Base-by-base conservation (phyloP, 1,284 basidiomycete genomes). In the Boletus coffeatus region DNA sequence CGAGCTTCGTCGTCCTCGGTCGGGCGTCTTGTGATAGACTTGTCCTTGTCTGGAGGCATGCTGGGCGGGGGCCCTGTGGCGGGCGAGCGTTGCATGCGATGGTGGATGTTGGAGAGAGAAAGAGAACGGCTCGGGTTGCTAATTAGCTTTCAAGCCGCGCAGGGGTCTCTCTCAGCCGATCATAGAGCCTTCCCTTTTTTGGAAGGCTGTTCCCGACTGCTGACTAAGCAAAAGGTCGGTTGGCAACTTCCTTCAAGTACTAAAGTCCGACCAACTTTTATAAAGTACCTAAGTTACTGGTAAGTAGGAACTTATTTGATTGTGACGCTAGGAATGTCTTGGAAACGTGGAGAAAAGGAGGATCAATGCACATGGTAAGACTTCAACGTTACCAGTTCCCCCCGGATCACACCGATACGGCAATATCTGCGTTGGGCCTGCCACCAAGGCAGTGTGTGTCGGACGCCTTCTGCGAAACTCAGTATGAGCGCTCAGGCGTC, bases 21-120 rank as follows among this genome's bases (percentile, higher is more conserved):
- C n/a, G n/a, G n/a, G n/a, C n/a, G n/a, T n/a, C n/a, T n/a, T n/a
- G n/a, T n/a, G n/a, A n/a, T n/a, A n/a, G n/a, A 60, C 60, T 69
- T 73, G 61, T 75, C 74, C 43, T 50, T 50, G 46, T 50, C 46
- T 5, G 70, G 41, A 11, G 64, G 56, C 69, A 73, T 74, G 58
- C 48, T 65, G 29, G 62, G 52, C 2, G 64, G 41, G 39, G 63
- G 70, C 67, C 72, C 65, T 36, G 68, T 32, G 21, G 58, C 18
- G 37, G 71, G 67, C 55, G 64, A 57, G 8, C 64, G 57, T 61
- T 67, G 67, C 66, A 73, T 73, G 55, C 13, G 48, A 37, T 18
- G 21, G 34, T 11, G 62, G 59, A 58, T 58, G 64, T 39, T 64
- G 62, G 62, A 62, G 63, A 56, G 46, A 62, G 65, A 62, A 63